These are phyloP conservation scores for Piper betle DNA, from an alignment of 164 flowering plant genomes.

Conservation along the genomic window DNA sequence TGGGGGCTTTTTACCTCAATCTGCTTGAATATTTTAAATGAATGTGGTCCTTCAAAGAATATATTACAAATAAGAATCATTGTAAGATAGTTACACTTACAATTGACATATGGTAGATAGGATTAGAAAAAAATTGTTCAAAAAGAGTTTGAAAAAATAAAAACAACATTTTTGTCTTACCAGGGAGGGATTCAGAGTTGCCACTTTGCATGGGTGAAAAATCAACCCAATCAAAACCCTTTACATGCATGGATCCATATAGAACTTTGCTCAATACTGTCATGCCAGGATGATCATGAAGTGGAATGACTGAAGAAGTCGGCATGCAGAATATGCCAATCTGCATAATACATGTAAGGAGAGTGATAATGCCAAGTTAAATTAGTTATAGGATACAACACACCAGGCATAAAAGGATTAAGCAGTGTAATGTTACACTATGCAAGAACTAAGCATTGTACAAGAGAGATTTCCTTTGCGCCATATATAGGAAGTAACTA, in stretches of 20 bases:
- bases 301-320: slow-evolving; percentile 87
- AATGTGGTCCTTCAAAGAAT: no score
- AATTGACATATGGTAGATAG: no score
- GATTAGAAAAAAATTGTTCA: no score
- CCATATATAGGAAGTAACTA: no score
- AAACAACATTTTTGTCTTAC: slow-evolving; percentile 15
- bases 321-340: slow-evolving; percentile 94
- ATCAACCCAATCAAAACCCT: slow-evolving; percentile 94
- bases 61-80: no score
- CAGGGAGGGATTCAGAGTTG: slow-evolving; percentile 29
- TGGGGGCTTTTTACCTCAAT: no score
- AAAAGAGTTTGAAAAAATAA: neutral
- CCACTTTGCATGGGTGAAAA: slow-evolving; percentile 37
- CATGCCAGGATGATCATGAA: slow-evolving; percentile 97
- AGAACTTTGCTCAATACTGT: slow-evolving; percentile 87
- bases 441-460: no score
- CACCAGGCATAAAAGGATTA: no score
- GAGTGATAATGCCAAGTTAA: neutral
- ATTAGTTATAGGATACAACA: neutral
- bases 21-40: no score
- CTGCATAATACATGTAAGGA: slow-evolving; percentile 31
- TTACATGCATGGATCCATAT: slow-evolving; percentile 92
- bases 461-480: no score
- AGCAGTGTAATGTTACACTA: no score
- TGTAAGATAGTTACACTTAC: no score